Conservation (phyloP, 805 yeast genomes). For the Saccharomycopsis sp. region DNA sequence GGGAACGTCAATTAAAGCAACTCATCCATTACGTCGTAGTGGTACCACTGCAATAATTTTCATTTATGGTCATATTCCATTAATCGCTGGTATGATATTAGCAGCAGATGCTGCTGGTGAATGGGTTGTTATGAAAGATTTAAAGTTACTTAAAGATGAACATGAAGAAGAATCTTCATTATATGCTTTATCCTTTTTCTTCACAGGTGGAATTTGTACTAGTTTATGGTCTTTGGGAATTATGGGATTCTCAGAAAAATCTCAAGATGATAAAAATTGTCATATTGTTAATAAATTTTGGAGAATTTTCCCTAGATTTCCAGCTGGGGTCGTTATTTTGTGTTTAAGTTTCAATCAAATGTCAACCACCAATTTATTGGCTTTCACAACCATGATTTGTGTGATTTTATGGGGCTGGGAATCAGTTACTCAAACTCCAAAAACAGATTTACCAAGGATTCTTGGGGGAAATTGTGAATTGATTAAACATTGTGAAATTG, state of each 20-base stretch:
- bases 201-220: constrained; percentile 43
- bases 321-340: constrained; percentile 29
- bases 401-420: constrained; percentile 30
- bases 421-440: constrained; percentile 24
- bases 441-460: constrained; percentile 6
- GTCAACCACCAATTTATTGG: constrained; percentile 31
- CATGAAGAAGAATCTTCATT: constrained; percentile 26
- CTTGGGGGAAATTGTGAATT: constrained; percentile 8
- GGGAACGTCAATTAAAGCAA: constrained; percentile 37
- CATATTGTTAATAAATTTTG: constrained; percentile 27
- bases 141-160: not conserved
- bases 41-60: constrained; percentile 35
- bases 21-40: constrained; percentile 44
- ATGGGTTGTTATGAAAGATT: constrained; percentile 19
- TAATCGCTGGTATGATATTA: constrained; percentile 39
- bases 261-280: constrained; percentile 29
- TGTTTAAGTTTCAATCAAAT: constrained; percentile 36
- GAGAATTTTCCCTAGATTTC: constrained; percentile 33
- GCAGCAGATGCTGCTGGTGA: constrained; percentile 54
- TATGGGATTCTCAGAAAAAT: constrained; percentile 35
- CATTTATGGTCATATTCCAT: constrained; percentile 39
- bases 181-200: constrained; percentile 37
- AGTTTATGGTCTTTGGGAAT: constrained; percentile 30
- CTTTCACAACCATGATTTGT: constrained; percentile 30
- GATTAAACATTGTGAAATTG: not conserved